Base-by-base conservation (phyloP, 2,329 filamentous ascomycete genomes). In the Penicillium sp. region DNA sequence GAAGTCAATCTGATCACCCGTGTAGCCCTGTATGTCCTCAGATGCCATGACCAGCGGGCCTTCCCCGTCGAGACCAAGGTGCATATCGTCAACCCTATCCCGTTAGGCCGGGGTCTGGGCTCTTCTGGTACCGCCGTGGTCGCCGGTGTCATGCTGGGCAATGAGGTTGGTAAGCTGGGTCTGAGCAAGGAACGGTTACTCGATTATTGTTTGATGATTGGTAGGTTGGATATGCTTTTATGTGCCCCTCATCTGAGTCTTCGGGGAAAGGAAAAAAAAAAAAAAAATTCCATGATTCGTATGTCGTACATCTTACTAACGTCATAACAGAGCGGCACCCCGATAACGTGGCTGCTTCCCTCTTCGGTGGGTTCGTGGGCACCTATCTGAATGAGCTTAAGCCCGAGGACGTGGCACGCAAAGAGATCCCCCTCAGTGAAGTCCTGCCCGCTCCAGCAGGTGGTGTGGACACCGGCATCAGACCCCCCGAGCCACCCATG, bases 201-300 rank as follows among this genome's bases (percentile, higher is more conserved):
- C 61, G 93, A 98, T 72, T 98, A 89, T 69, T 95, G 88, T 66
- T 76, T 98, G 58, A 98, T 98, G 93, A 95, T 96, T 70, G 87
- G 84, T 85, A 69, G 57, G 74, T 66, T 35, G n/a, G 34, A 31
- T 26, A 6, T 46, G 43, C 26, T 40, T 19, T 19, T 17, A 31
- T 32, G 26, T 31, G 15, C 44, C 28, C 34, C 19, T 46, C 33
- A 45, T 45, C 4, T 31, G 33, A 32, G 15, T 40, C 19, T 15
- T 10, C 15, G 28, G 6, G 6, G 15, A 12, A 1, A 6, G 8
- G 15, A 9, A 31, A 22, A 28, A 24, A 24, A 24, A 2, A 24
- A 24, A 24, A 24, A 1, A 22, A 22, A 22, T 0, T 8, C 9
- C 4, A 19, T 28, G 12, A 29, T 21, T 31, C 26, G 32, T 26